Evolutionary conservation across 805 yeast species (phyloP).

Genomic region (Yueomyces sinensis): DNA sequence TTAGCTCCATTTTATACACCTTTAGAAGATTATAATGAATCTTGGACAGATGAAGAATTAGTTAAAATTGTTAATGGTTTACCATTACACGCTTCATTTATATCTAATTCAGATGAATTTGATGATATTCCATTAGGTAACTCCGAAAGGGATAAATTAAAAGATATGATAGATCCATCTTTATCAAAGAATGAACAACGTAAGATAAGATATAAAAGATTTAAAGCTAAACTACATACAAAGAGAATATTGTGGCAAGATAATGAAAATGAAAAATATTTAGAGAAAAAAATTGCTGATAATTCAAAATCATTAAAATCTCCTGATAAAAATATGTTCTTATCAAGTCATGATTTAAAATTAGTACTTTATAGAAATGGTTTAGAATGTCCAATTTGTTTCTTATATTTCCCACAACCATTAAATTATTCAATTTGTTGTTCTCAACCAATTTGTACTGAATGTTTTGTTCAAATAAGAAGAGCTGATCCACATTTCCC

Average conservation of each 20-base stretch:
- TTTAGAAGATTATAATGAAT: constrained; percentile 55
- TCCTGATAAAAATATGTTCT: neutral
- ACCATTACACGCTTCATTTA: constrained; percentile 40
- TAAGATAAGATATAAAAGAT: constrained; percentile 10
- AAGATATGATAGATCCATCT: constrained; percentile 11
- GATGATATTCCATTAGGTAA: constrained; percentile 17
- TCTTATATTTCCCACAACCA: constrained; percentile 32
- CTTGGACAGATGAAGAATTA: constrained; percentile 59
- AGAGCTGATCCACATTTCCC: constrained; percentile 79
- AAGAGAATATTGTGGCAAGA: constrained; percentile 35
- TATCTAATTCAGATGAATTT: constrained; percentile 21
- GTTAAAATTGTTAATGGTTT: constrained; percentile 33
- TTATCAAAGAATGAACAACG: constrained; percentile 13
- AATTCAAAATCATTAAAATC: neutral
- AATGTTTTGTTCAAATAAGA: constrained; percentile 92
- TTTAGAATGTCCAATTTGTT: constrained; percentile 88
- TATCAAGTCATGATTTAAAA: constrained; percentile 25
- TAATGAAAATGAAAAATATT: constrained; percentile 47
- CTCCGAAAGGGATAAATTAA: constrained; percentile 8
- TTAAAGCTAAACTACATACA: constrained; percentile 15
- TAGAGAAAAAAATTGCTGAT: constrained; percentile 30
- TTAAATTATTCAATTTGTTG: constrained; percentile 1
- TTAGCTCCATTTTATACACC: constrained; percentile 87
- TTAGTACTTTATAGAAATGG: constrained; percentile 52
- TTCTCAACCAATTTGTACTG: constrained; percentile 28